Base-by-base conservation (phyloP, 2,329 filamentous ascomycete genomes). In the Colletotrichum eremochloae region DNA sequence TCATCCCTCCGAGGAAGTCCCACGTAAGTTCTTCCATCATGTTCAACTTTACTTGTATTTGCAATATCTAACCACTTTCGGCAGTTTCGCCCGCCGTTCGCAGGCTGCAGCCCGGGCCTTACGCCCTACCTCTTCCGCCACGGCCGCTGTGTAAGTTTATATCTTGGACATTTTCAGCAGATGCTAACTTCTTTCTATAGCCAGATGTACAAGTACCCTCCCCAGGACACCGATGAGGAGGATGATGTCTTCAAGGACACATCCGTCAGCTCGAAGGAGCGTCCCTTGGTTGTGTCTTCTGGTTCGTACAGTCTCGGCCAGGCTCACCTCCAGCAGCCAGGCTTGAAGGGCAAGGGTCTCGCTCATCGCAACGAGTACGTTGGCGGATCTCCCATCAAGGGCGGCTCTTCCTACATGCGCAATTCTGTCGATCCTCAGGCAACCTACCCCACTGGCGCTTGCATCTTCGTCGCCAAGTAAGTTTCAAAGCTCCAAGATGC, bases 381-480 rank as follows among this genome's bases (percentile, higher is more conserved):
- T 11, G 53, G 55, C 44, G 60, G 53, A 15, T 69, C 70, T 61
- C 70, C 70, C 46, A 63, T 24, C 52, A 72, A 72, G 69, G 60
- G 18, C 29, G 53, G 52, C n/a, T 40, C 66, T 33, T 40, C 55
- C 24, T 64, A 63, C n/a, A 44, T 63, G 60, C 46, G 44, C 38
- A 42, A 62, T 18, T n/a, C 61, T 15, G 24, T 85, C 3, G 86
- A 89, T 75, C 85, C 87, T 4, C 88, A 90, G 76, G 80, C 80
- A 0, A 80, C 86, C 46, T 89, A 88, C 65, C 85, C 88, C 0
- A 83, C 88, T 0, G 85, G 84, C 9, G 87, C 87, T 50, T 92
- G 90, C 76, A 84, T 92, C 46, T 92, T 92, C 75, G 89, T 91
- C 48, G 90, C 90, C 42, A 92, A 92, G 90, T 92, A 84, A 83